Conservation (phyloP, 2,329 filamentous ascomycete species). For the Tolypocladium capitatum region DNA sequence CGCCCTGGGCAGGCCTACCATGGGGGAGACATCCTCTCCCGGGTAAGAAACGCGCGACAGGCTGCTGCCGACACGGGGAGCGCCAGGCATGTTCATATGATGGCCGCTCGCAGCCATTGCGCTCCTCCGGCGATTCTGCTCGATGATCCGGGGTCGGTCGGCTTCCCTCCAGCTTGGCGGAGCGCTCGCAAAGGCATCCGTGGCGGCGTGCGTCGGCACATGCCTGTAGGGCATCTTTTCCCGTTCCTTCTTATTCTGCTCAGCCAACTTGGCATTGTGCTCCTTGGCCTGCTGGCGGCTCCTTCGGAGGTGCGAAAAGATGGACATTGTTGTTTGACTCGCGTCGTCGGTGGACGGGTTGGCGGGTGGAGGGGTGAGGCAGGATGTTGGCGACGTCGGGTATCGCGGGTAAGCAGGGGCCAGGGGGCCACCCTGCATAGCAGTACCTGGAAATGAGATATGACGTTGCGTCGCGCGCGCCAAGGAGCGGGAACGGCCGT, state of each 20-base stretch:
- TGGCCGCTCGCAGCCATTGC: constrained; percentile 29
- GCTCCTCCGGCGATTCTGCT: constrained; percentile 36
- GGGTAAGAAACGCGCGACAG: constrained; percentile 35
- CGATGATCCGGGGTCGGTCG: constrained; percentile 33
- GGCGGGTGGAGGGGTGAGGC: too few relatives aligned
- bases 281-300: constrained; percentile 43
- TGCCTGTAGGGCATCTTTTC: constrained; percentile 38
- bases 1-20: constrained; percentile 25
- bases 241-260: constrained; percentile 30
- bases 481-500: not conserved
- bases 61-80: constrained; percentile 33
- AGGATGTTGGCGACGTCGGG: not conserved
- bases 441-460: not conserved
- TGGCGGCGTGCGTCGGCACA: constrained; percentile 46
- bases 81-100: constrained; percentile 23
- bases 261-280: constrained; percentile 32
- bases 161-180: constrained; percentile 36
- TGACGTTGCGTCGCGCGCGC: not conserved
- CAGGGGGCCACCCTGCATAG: not conserved
- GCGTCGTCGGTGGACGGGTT: not conserved
- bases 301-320: constrained; percentile 40
- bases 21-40: constrained; percentile 23
- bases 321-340: constrained; percentile 35
- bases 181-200: constrained; percentile 41
- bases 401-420: not conserved